Evolutionary conservation across 352 stramenopile genomes (phyloP), one percentile per base, ranked within the genome.

Genomic region (Phytophthora citricola): DNA sequence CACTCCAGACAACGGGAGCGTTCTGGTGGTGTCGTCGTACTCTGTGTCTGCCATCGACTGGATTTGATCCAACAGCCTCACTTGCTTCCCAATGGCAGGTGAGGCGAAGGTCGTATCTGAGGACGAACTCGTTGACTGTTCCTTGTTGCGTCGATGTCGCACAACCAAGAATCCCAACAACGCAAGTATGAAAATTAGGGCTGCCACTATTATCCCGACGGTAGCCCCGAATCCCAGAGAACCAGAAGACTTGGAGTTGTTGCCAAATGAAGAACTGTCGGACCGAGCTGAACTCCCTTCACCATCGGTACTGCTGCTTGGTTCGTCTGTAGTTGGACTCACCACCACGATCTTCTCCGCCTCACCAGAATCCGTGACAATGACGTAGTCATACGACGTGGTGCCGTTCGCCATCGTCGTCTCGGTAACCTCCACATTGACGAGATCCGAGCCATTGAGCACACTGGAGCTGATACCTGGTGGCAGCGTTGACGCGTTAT

Each of bases 401-500:
- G 58, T 69, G 17, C 70, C 69, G n/a, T 78, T 47, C 4, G 34
- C 52, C 1, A 62, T 36, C 9, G 49, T 71, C 8, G 65, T 74
- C 31, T 67, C 73, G 0, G 73, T 78, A n/a, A 76, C 68, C 44
- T 84, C 67, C 9, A 84, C 73, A 7, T 38, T 59, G 17, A 80
- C 59, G 12, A 84, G 73, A 26, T 81, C 50, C 3, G 69, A 66
- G 4, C 73, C 76, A 9, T 76, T 67, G 17, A 84, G 73, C 27
- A 79, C 54, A 12, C 55, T 84, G 5, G 62, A 27, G 50, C 66
- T 49, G 1, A 81, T 36, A 0, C 48, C 49, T 6, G 76, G 76
- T 4, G 76, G 76, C 9, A 84, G 40, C 7, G 73, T 82, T 27
- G 76, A 76, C 2, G 73, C 79, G 39, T 72, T 78, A 44, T 76